Evolutionary conservation across 2,329 filamentous ascomycete genomes (phyloP), one percentile per base, ranked within the genome.

Genomic region (Ampelomyces quisqualis): DNA sequence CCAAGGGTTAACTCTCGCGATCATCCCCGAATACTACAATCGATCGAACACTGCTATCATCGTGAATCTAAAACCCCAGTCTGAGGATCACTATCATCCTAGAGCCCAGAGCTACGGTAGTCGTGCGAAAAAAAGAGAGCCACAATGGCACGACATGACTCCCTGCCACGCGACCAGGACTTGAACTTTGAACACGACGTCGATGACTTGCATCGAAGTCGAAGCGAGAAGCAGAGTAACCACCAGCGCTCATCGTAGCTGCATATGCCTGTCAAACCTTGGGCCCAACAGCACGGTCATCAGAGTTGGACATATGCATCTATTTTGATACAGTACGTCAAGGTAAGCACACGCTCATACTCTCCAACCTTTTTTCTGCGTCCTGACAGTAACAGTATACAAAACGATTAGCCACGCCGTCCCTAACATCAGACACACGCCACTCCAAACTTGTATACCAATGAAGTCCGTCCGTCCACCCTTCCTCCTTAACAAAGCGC

Each of bases 371-470:
- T 47, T 59, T 22, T 59, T 56, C 43, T 60, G 51, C 14, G 33
- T 53, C 35, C 38, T 58, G 14, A 47, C 49, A 7, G 56, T 58
- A 6, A 51, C 33, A 19, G 49, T 24, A 60, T 61, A 67, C 5
- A 68, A 38, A 7, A 64, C 46, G 2, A 27, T 17, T 15, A 67
- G 34, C 36, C 57, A 64, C 3, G 23, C 42, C 1, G 61, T 57
- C 1, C 57, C 62, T 3, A 58, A n/a, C 39, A 69, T 40, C 40
- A 69, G 40, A 47, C 57, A 68, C n/a, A 51, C 46, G 1, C 65
- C 65, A 40, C 58, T 64, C 65, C 64, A 69, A 2, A 67, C 32
- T 39, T 67, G 64, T 5, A 62, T 53, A 5, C 65, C 64, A 19
- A 65, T 33, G 27, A 64, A 69, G 20, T 63, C 40, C 11, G 46